These are phyloP conservation scores for Cercis canadensis DNA, from an alignment of 306 rosid genomes.

Conservation along the genomic window DNA sequence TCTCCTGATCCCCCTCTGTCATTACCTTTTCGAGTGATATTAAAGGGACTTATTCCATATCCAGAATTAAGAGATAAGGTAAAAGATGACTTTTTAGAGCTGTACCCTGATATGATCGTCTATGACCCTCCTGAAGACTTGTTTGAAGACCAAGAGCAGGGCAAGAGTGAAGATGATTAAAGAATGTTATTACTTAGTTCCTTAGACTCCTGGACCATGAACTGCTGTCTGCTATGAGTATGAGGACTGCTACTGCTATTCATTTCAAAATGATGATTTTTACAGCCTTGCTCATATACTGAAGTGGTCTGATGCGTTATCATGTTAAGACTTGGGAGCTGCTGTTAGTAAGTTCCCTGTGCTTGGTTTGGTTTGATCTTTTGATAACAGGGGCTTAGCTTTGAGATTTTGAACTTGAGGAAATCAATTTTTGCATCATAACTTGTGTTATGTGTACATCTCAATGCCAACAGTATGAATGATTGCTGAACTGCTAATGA, in stretches of 20 bases:
- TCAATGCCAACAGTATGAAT: background rate
- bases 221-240: slow-evolving; percentile 12
- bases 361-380: too few relatives aligned
- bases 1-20: slow-evolving; percentile 90
- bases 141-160: slow-evolving; percentile 67
- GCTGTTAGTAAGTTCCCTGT: background rate
- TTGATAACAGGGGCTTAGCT: too few relatives aligned
- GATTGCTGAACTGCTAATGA: slow-evolving; percentile 7
- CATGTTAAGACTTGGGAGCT: slow-evolving; percentile 13
- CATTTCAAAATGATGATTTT: slow-evolving; percentile 1
- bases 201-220: background rate
- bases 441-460: background rate
- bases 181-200: slow-evolving; percentile 1
- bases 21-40: slow-evolving; percentile 80
- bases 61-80: slow-evolving; percentile 85
- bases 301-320: background rate
- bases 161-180: slow-evolving; percentile 40
- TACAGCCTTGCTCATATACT: slow-evolving; percentile 4
- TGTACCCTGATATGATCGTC: slow-evolving; percentile 84
- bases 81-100: slow-evolving; percentile 78
- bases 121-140: slow-evolving; percentile 95
- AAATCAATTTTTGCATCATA: background rate
- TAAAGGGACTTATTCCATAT: slow-evolving; percentile 87
- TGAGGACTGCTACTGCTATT: background rate
- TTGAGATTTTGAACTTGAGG: background rate